These are phyloP conservation scores for Mollisiaceae sp. DNA, from an alignment of 2,329 filamentous ascomycete species.

Conservation along the genomic window DNA sequence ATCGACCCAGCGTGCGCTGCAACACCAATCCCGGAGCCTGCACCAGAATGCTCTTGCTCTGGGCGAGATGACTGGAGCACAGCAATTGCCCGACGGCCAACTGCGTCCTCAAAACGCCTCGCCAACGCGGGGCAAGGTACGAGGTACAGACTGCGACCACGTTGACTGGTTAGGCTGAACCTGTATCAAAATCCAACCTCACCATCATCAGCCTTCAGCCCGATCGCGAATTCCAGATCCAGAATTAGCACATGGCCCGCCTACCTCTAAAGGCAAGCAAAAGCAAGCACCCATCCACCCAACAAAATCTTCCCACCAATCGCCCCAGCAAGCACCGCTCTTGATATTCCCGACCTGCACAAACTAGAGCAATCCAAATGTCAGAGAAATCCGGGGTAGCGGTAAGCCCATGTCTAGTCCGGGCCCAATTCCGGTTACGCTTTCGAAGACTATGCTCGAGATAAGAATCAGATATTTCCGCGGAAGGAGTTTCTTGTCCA, in stretches of 20 bases:
- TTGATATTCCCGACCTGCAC: constrained; percentile 12
- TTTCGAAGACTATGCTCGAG: not conserved
- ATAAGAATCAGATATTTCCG: constrained; percentile 19
- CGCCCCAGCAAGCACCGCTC: constrained; percentile 12
- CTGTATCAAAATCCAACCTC: not conserved
- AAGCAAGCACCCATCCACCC: not conserved
- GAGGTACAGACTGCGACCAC: not conserved
- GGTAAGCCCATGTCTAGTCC: constrained; percentile 13
- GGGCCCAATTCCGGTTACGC: not conserved
- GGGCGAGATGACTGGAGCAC: not conserved
- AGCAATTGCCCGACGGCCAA: constrained; percentile 14
- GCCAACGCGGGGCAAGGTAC: not conserved
- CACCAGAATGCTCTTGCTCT: not conserved
- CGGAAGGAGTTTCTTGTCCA: constrained; percentile 20
- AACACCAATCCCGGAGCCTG: not conserved
- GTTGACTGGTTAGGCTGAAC: not conserved
- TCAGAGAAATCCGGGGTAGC: constrained; percentile 39
- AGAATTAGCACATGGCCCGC: not conserved
- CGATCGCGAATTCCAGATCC: constrained; percentile 6
- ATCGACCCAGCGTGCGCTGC: not conserved
- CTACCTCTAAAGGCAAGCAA: not conserved
- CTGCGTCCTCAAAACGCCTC: not conserved
- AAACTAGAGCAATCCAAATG: constrained; percentile 33
- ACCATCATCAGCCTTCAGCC: constrained; percentile 3
- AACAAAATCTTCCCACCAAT: not conserved